Percentiles rank a stretch among this genome's conserved stretches.
Evolutionary conservation across 1,139 yeast species (phyloP).

Genomic region (Meyerozyma athensensis): DNA sequence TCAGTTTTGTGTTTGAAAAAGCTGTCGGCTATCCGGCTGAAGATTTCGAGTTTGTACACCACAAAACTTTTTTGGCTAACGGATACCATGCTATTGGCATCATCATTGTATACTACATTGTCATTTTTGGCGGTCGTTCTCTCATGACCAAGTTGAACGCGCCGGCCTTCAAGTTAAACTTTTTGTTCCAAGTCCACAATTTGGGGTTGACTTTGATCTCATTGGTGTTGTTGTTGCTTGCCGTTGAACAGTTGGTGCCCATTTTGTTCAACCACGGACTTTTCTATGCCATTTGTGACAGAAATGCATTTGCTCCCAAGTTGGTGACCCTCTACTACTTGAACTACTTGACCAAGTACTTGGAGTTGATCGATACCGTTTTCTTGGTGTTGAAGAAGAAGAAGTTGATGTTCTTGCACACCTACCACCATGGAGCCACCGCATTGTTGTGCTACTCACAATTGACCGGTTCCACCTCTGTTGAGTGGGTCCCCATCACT

Average conservation of each 20-base stretch:
- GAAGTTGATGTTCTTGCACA: conserved; percentile 85
- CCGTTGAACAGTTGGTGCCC: conserved; percentile 83
- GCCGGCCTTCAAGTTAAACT: conserved; percentile 67
- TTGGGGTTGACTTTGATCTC: conserved; percentile 68
- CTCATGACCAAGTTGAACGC: conserved; percentile 44
- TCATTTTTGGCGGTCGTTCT: conserved; percentile 75
- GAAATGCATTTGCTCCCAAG: conserved; percentile 78
- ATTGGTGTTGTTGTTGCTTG: conserved; percentile 57
- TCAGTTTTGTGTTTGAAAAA: conserved; percentile 51
- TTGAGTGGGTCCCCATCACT: conserved; percentile 91
- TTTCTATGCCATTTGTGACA: conserved; percentile 79
- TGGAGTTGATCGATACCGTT: conserved; percentile 88
- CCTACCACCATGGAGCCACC: conserved; percentile 98
- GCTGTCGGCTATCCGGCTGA: conserved; percentile 64
- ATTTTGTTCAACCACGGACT: conserved; percentile 73
- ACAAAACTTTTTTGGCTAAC: conserved; percentile 63
- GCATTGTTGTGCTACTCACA: conserved; percentile 94
- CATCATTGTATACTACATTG: conserved; percentile 65
- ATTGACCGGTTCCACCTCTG: conserved; percentile 83
- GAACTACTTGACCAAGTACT: conserved; percentile 70
- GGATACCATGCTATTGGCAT: conserved; percentile 63
- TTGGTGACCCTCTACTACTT: conserved; percentile 79
- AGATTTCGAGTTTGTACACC: conserved; percentile 65
- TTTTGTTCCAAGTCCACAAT: conserved; percentile 71
- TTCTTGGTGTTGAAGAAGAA: conserved; percentile 90